Evolutionary conservation across 2,329 filamentous ascomycete species (phyloP).

Genomic region (Leptographium wingfieldii): DNA sequence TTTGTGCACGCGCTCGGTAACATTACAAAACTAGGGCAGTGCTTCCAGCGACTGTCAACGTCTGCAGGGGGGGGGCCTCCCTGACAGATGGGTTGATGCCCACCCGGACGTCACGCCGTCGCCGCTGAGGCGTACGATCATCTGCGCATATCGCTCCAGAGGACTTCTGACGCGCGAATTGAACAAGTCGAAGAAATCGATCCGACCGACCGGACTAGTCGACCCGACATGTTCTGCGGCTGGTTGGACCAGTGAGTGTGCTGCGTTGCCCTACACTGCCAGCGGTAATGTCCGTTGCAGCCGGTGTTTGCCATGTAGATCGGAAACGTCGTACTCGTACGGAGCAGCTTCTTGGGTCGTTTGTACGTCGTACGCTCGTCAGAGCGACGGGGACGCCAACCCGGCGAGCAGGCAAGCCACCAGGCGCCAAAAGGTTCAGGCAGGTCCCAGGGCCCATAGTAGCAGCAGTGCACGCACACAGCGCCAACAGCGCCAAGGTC

Average conservation of each 20-base stretch:
- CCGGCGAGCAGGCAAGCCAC: too few relatives aligned
- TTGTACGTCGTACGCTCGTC: too few relatives aligned
- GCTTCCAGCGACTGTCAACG: neutral
- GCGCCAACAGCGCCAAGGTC: neutral
- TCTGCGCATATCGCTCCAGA: too few relatives aligned
- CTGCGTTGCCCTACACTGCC: neutral
- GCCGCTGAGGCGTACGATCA: too few relatives aligned
- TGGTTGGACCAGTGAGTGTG: neutral
- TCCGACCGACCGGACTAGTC: neutral
- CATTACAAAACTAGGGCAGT: neutral
- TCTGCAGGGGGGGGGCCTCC: neutral
- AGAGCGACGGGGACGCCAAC: too few relatives aligned
- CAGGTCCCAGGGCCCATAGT: neutral
- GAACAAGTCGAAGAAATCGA: neutral
- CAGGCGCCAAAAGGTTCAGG: too few relatives aligned
- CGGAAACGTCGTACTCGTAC: too few relatives aligned
- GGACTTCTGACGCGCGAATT: too few relatives aligned
- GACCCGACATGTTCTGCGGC: neutral
- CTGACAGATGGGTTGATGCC: neutral
- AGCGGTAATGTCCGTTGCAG: neutral
- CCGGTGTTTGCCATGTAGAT: too few relatives aligned
- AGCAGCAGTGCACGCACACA: neutral
- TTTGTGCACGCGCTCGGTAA: neutral
- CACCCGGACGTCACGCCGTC: neutral
- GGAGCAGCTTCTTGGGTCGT: too few relatives aligned